Percentiles rank a stretch among this genome's conserved stretches.
phyloP scores from a whole-genome alignment of 768 basidiomycete species.

The Hericium rajendrae region DNA sequence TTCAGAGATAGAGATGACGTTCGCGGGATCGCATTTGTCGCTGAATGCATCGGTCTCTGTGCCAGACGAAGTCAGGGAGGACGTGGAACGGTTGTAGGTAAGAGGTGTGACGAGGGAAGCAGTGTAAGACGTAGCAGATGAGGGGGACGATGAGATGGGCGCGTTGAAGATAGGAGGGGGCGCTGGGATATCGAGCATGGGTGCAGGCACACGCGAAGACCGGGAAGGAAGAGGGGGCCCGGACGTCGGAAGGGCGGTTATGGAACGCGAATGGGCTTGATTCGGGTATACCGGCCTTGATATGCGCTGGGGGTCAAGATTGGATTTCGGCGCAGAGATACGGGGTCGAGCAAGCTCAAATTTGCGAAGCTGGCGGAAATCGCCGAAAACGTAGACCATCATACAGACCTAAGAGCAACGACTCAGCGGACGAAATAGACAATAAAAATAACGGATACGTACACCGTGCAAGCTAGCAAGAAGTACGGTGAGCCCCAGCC shows the following conservation, averaged over 20 bases:
- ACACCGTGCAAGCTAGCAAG: neutral
- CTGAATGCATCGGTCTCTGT: neutral
- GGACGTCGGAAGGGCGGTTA: conserved; percentile 2
- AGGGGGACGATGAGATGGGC: neutral
- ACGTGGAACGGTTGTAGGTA: neutral
- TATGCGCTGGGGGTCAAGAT: conserved; percentile 4
- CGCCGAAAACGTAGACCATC: conserved; percentile 73
- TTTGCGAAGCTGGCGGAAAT: conserved; percentile 66
- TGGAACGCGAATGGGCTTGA: conserved; percentile 3
- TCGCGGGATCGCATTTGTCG: conserved; percentile 3
- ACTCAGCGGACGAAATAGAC: neutral
- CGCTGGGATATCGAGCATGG: neutral
- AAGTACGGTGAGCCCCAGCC: neutral
- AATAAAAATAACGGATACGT: neutral
- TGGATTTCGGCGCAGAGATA: conserved; percentile 37
- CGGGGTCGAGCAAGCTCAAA: conserved; percentile 68
- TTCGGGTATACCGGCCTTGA: conserved; percentile 7
- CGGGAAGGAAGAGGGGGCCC: neutral
- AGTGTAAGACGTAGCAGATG: neutral
- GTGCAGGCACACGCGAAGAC: neutral
- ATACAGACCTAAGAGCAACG: conserved; percentile 38
- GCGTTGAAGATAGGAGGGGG: neutral
- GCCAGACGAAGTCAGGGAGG: neutral
- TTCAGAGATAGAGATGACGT: conserved; percentile 26
- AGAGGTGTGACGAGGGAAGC: neutral